Evolutionary conservation across 208 protist species (phyloP).

Genomic region (Trichomonas tenax): DNA sequence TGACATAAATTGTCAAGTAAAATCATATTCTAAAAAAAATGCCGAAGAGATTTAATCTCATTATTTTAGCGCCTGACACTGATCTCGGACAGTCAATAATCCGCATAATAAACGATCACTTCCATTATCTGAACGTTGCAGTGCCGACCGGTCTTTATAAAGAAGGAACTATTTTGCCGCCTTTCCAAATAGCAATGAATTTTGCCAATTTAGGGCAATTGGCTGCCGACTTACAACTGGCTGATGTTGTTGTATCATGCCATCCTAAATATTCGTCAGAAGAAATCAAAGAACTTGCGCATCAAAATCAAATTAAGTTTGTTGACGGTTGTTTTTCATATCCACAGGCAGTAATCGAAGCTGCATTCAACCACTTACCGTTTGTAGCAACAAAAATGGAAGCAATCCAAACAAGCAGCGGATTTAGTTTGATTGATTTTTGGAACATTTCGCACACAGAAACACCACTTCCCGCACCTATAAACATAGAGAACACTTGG

Average conservation of each 20-base stretch:
- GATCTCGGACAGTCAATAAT: background rate
- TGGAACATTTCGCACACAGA: background rate
- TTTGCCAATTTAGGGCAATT: background rate
- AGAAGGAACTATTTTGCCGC: background rate
- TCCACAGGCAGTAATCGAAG: constrained; percentile 1
- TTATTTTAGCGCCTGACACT: constrained; percentile 10
- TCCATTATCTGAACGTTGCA: background rate
- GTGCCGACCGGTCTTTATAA: background rate
- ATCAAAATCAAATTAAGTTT: background rate
- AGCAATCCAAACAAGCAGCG: background rate
- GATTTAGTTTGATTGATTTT: background rate
- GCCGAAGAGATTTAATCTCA: constrained; percentile 1
- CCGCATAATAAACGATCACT: background rate
- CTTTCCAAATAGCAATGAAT: constrained; percentile 11
- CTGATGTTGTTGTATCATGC: background rate
- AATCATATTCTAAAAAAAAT: background rate
- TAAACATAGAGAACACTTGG: background rate
- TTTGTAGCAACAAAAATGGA: background rate
- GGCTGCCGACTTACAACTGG: background rate
- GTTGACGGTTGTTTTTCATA: constrained; percentile 20
- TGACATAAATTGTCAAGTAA: no score
- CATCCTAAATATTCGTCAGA: background rate
- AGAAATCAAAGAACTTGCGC: background rate
- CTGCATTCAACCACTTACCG: background rate
- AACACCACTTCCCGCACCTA: background rate